Evolutionary conservation across 2,329 filamentous ascomycete genomes (phyloP).

Genomic region (Cordyceps cateniannulata): DNA sequence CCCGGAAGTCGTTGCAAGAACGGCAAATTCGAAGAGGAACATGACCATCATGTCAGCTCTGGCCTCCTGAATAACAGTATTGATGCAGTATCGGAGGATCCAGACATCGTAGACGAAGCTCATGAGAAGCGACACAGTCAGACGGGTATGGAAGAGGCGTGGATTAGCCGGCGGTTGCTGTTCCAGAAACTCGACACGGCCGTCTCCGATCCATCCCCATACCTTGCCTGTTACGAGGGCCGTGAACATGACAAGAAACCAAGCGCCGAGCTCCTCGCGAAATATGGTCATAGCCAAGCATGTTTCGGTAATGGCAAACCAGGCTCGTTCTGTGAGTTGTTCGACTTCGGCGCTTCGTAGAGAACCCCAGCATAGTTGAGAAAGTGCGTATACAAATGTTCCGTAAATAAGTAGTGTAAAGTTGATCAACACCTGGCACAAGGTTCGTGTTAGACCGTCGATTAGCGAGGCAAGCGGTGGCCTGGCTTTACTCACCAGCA

Average conservation of each 20-base stretch:
- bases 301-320: constrained; percentile 97
- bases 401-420: constrained; percentile 76
- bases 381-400: constrained; percentile 77
- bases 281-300: constrained; percentile 98
- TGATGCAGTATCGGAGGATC: constrained; percentile 75
- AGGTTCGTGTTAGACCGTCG: not conserved
- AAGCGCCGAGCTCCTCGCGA: constrained; percentile 85
- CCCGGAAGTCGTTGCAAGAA: constrained; percentile 71
- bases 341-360: constrained; percentile 93
- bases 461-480: not conserved
- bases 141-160: constrained; percentile 75
- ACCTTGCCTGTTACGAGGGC: constrained; percentile 88
- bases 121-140: constrained; percentile 70
- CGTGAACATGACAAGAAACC: constrained; percentile 96
- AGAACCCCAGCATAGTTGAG: constrained; percentile 82
- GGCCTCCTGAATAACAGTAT: constrained; percentile 77
- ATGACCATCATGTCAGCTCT: constrained; percentile 99
- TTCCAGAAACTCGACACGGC: constrained; percentile 86
- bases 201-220: constrained; percentile 97
- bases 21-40: constrained; percentile 96
- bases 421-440: constrained; percentile 75
- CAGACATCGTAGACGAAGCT: constrained; percentile 74
- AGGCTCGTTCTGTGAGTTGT: constrained; percentile 93
- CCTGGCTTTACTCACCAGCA: constrained; percentile 60
- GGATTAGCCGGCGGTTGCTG: constrained; percentile 91